These are phyloP conservation scores for Hordeum marinum DNA, from an alignment of 176 grass and related monocot genomes.

Conservation along the genomic window DNA sequence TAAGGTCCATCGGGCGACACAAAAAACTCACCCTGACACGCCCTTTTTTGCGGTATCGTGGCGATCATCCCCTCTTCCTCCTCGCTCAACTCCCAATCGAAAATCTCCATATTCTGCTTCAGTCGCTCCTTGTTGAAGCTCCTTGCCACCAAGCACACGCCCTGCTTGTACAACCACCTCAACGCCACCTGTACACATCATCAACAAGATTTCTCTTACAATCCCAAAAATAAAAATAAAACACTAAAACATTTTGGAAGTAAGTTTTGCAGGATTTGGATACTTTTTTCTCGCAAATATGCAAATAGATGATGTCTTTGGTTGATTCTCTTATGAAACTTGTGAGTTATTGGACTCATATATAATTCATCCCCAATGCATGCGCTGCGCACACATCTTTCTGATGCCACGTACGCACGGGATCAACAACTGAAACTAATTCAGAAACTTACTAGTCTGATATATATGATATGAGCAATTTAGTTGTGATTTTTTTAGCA, in stretches of 20 bases:
- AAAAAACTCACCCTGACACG: conserved; percentile 18
- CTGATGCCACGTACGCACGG: background rate
- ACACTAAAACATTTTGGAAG: too few relatives aligned
- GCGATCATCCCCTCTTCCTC: conserved; percentile 42
- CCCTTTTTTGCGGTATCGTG: conserved; percentile 39
- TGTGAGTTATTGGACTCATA: background rate
- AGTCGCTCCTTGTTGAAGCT: conserved; percentile 64
- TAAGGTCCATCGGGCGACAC: conserved; percentile 43
- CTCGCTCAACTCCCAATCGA: conserved; percentile 58
- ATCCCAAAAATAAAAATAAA: too few relatives aligned
- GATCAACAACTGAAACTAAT: background rate
- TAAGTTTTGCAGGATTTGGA: background rate
- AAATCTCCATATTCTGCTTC: conserved; percentile 70
- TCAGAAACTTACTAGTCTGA: too few relatives aligned
- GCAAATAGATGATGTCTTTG: too few relatives aligned
- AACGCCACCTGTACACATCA: conserved; percentile 42
- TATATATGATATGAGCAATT: too few relatives aligned
- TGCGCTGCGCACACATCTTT: too few relatives aligned
- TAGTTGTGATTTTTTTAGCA: too few relatives aligned
- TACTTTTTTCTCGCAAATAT: background rate
- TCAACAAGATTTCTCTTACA: background rate
- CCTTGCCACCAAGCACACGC: conserved; percentile 34
- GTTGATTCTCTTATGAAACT: background rate
- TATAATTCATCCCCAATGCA: too few relatives aligned
- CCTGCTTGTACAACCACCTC: conserved; percentile 78